phyloP scores from a whole-genome alignment of 768 basidiomycete genomes.

The Cystofilobasidium macerans region DNA sequence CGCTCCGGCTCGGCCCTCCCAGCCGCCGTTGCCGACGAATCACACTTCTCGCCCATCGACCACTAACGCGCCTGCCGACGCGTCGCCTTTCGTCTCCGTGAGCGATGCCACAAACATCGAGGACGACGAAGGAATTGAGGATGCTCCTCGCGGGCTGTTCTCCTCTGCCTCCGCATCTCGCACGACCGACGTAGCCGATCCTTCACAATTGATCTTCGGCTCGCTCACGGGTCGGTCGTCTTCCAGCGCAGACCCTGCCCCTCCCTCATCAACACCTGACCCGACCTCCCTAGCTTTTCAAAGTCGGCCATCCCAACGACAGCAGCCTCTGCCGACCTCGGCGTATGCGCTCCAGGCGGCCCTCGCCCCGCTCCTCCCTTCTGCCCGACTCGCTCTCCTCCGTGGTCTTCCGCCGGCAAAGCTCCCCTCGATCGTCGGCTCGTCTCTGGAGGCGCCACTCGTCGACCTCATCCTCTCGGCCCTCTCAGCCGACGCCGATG shows the following conservation, averaged over 20 bases:
- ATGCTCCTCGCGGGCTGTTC: not conserved
- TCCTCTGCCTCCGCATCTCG: not conserved
- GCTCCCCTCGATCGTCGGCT: slow-evolving; percentile 16
- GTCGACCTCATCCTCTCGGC: not conserved
- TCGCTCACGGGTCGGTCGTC: not conserved
- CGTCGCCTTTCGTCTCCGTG: too few species aligned
- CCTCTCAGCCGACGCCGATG: not conserved
- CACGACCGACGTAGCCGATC: not conserved
- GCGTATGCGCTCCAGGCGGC: slow-evolving; percentile 7
- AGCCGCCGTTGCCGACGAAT: not conserved
- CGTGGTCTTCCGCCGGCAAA: not conserved
- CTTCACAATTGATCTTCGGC: not conserved
- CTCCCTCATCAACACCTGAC: not conserved
- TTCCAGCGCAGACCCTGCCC: not conserved
- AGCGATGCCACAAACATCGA: too few species aligned
- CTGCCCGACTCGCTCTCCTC: not conserved
- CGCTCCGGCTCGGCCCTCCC: not conserved
- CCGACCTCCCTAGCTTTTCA: not conserved
- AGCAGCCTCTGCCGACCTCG: not conserved
- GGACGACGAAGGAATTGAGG: not conserved
- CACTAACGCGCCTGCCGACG: too few species aligned
- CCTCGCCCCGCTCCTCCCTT: not conserved
- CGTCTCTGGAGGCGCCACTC: slow-evolving; percentile 16
- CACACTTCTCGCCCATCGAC: too few species aligned
- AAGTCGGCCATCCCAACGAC: not conserved